phyloP scores from a whole-genome alignment of 305 asterid genomes.

The Salvia sclarea region DNA sequence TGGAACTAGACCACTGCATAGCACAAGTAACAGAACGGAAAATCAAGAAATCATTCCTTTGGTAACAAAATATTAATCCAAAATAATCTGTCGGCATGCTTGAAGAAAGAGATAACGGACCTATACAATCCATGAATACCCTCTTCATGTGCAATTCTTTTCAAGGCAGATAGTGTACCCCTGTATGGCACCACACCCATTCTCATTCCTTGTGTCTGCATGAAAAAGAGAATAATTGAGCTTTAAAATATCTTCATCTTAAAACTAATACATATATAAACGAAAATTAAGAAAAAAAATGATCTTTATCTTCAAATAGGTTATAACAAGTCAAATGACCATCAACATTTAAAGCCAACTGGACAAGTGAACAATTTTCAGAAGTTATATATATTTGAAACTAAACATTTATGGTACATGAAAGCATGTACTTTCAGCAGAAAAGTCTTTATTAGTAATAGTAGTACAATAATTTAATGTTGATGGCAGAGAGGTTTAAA shows the following conservation, averaged over 20 bases:
- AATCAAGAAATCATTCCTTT: conserved; percentile 14
- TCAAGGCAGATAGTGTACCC: conserved; percentile 77
- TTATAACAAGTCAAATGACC: conserved; percentile 12
- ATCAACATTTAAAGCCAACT: not conserved
- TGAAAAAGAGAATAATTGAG: conserved; percentile 7
- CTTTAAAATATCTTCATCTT: conserved; percentile 18
- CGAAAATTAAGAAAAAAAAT: not conserved
- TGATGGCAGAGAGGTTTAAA: not conserved
- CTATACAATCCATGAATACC: conserved; percentile 92
- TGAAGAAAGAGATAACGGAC: conserved; percentile 40
- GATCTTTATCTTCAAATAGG: conserved; percentile 5
- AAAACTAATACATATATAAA: not conserved
- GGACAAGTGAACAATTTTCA: not conserved
- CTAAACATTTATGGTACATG: not conserved
- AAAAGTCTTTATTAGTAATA: not conserved
- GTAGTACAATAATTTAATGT: not conserved
- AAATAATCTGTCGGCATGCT: not conserved
- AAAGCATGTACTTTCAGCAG: not conserved
- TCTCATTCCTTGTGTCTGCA: conserved; percentile 92
- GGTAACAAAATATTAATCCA: conserved; percentile 17
- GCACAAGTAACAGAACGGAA: conserved; percentile 28
- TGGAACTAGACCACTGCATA: conserved; percentile 92
- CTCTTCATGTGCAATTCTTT: conserved; percentile 83
- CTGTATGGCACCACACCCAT: conserved; percentile 65
- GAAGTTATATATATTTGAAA: not conserved